Conservation (phyloP, 495 filamentous ascomycete genomes). For the Usnea hakonensis region DNA sequence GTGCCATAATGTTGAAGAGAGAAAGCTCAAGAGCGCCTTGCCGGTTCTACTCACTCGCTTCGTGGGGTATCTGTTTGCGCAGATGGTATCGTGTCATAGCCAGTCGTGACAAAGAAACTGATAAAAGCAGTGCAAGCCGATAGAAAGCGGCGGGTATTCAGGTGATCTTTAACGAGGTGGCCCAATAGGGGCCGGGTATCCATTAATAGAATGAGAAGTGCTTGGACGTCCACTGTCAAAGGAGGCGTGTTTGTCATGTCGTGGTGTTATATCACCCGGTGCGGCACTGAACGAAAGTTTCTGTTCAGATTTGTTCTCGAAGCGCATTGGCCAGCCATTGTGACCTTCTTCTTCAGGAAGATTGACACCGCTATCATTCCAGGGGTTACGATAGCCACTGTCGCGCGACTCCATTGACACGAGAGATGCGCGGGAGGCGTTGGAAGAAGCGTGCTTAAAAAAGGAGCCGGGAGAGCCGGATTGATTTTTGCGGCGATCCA, state of each 20-base stretch:
- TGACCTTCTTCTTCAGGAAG: slow-evolving; percentile 75
- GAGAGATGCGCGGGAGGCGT: slow-evolving; percentile 89
- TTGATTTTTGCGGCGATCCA: slow-evolving; percentile 88
- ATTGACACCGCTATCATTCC: slow-evolving; percentile 94
- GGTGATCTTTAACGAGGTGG: slow-evolving; percentile 61
- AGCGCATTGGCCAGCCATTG: slow-evolving; percentile 55
- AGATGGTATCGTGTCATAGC: slow-evolving; percentile 14
- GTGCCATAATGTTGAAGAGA: slow-evolving; percentile 10
- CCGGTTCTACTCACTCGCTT: slow-evolving; percentile 16
- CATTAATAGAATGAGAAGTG: slow-evolving; percentile 90
- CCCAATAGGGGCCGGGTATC: slow-evolving; percentile 85
- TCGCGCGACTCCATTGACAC: slow-evolving; percentile 88
- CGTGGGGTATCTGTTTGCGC: slow-evolving; percentile 16
- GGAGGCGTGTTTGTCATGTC: slow-evolving; percentile 70
- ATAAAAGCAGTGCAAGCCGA: slow-evolving; percentile 11
- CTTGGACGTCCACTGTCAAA: slow-evolving; percentile 85
- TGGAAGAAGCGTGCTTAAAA: slow-evolving; percentile 87
- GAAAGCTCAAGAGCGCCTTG: slow-evolving; percentile 14
- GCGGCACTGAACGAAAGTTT: slow-evolving; percentile 62
- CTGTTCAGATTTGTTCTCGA: slow-evolving; percentile 37
- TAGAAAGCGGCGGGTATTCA: slow-evolving; percentile 20
- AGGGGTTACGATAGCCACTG: slow-evolving; percentile 89
- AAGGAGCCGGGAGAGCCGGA: slow-evolving; percentile 73
- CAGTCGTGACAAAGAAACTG: slow-evolving; percentile 9
- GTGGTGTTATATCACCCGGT: slow-evolving; percentile 66